Percentiles rank a stretch among this genome's conserved stretches.
phyloP scores from a whole-genome alignment of 495 filamentous ascomycete genomes.

The Neurospora sp. region DNA sequence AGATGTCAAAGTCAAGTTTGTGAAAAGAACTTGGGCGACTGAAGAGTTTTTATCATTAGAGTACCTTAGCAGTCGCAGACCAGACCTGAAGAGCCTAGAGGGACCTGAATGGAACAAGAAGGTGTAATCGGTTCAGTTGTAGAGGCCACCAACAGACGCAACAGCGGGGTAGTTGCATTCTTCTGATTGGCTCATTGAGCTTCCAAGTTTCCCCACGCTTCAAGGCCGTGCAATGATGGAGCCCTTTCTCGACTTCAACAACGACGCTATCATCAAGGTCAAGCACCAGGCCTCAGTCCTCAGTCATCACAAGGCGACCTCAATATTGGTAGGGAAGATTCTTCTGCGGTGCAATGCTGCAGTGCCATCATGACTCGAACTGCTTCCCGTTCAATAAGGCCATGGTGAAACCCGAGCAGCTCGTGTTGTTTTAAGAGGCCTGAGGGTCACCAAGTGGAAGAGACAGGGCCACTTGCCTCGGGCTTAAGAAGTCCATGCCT shows the following conservation, averaged over 20 bases:
- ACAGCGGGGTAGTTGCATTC: background rate
- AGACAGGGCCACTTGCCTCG: background rate
- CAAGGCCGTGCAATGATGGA: slow-evolving; percentile 16
- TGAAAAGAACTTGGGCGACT: background rate
- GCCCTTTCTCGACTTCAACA: background rate
- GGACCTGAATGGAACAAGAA: background rate
- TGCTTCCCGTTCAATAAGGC: background rate
- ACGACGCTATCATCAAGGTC: background rate
- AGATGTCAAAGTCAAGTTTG: background rate
- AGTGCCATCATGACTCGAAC: background rate
- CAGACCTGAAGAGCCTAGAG: background rate
- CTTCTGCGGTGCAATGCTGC: background rate
- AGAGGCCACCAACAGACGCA: slow-evolving; percentile 22
- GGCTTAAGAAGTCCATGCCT: background rate
- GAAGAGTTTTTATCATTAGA: background rate
- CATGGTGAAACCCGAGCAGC: background rate
- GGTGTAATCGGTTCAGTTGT: background rate
- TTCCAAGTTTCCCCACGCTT: slow-evolving; percentile 25
- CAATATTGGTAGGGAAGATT: slow-evolving; percentile 4
- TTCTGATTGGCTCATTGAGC: slow-evolving; percentile 18
- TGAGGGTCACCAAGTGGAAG: background rate
- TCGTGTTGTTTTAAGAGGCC: background rate
- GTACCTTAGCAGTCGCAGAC: background rate
- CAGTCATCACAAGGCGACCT: background rate
- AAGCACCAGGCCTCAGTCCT: background rate